phyloP scores from a whole-genome alignment of 75 land plant genomes.

The Picea sitchensis region DNA sequence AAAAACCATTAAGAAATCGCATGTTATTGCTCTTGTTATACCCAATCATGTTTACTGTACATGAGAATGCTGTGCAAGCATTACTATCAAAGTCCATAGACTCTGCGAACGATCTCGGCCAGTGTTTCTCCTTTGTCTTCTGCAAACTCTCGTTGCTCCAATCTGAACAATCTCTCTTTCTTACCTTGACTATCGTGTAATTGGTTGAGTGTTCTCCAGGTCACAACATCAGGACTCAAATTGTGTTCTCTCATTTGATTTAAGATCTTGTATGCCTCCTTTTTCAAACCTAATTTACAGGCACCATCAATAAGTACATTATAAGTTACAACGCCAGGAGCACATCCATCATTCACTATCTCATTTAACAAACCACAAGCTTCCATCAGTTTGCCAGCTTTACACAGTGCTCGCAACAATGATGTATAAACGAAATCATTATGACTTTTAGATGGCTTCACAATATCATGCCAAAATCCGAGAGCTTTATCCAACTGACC shows the following conservation, averaged over 20 bases:
- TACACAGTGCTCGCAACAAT: slow-evolving; percentile 49
- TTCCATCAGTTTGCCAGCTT: slow-evolving; percentile 43
- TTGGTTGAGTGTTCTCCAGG: slow-evolving; percentile 62
- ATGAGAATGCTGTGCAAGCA: no score
- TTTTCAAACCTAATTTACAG: slow-evolving; percentile 47
- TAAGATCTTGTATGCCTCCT: slow-evolving; percentile 51
- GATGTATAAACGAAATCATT: slow-evolving; percentile 62
- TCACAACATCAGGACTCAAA: slow-evolving; percentile 59
- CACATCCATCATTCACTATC: slow-evolving; percentile 51
- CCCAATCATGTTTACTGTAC: no score
- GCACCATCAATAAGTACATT: slow-evolving; percentile 53
- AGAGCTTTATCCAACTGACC: slow-evolving; percentile 41
- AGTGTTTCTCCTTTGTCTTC: background rate
- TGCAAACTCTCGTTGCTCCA: slow-evolving; percentile 3
- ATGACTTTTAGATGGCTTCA: slow-evolving; percentile 57
- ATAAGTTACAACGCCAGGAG: slow-evolving; percentile 49
- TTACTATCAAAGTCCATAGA: background rate
- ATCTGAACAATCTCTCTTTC: slow-evolving; percentile 8
- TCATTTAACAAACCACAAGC: slow-evolving; percentile 68
- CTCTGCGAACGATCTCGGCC: slow-evolving; percentile 4
- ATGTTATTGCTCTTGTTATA: no score
- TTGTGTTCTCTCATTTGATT: slow-evolving; percentile 61
- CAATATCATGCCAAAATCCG: slow-evolving; percentile 51
- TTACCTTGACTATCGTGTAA: slow-evolving; percentile 23
- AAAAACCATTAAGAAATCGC: no score